Percentiles rank a stretch among this genome's conserved stretches.
Conservation (phyloP, 495 filamentous ascomycete genomes). For the Pyrenula aspistea region DNA sequence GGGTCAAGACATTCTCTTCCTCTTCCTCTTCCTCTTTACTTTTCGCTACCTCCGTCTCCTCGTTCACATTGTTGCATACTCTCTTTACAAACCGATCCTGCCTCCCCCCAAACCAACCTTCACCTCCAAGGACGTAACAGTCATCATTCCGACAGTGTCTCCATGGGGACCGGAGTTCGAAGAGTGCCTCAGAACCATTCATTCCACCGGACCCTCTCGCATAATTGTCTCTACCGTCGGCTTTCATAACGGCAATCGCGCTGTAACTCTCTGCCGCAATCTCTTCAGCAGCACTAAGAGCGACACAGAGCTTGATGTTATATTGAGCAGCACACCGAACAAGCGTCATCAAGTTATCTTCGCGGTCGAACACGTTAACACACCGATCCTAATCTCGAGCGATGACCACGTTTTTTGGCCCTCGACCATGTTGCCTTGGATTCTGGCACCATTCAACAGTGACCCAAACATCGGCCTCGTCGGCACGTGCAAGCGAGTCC, state of each 20-base stretch:
- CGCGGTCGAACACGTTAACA: conserved; percentile 27
- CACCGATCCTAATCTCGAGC: conserved; percentile 32
- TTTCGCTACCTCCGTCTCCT: conserved; percentile 34
- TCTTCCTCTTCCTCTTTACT: conserved; percentile 3
- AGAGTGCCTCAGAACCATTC: conserved; percentile 18
- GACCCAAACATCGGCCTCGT: conserved; percentile 34
- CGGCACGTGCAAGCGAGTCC: conserved; percentile 38
- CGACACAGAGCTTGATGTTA: conserved; percentile 12
- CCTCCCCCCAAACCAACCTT: conserved; percentile 22
- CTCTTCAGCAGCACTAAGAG: conserved; percentile 3
- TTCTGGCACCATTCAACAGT: conserved; percentile 37
- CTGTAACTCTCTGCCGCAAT: conserved; percentile 3
- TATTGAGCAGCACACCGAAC: conserved; percentile 22
- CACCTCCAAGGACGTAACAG: conserved; percentile 34
- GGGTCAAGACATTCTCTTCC: conserved; percentile 4
- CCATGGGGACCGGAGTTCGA: conserved; percentile 17
- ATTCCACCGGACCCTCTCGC: conserved; percentile 15
- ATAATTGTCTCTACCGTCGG: conserved; percentile 27
- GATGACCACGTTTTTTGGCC: conserved; percentile 48
- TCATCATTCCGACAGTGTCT: conserved; percentile 42
- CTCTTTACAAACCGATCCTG: conserved; percentile 22
- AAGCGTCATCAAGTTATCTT: conserved; percentile 37
- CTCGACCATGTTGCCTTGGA: conserved; percentile 23
- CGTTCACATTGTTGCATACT: conserved; percentile 31
- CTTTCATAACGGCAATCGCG: conserved; percentile 2